Percentiles rank a stretch among this genome's conserved stretches.
These are phyloP conservation scores for Camellia granthamiana DNA, from an alignment of 148 eudicot genomes.

Conservation along the genomic window DNA sequence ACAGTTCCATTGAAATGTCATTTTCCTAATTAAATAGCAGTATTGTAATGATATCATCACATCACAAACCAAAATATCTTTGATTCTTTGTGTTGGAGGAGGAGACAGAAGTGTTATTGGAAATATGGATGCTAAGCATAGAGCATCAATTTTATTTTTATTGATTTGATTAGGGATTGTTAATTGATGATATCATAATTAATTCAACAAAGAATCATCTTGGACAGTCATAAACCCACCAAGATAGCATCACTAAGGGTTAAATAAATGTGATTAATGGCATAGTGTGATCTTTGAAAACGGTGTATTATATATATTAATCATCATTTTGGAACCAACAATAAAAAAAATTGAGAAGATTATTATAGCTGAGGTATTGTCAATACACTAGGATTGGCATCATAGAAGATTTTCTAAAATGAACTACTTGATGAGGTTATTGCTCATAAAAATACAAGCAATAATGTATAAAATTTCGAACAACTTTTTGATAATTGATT, in stretches of 20 bases:
- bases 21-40: no score
- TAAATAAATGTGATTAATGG: constrained; percentile 12
- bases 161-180: constrained; percentile 6
- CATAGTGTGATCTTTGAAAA: background rate
- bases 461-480: no score
- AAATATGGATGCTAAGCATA: background rate
- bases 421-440: background rate
- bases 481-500: no score
- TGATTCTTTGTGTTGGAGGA: background rate
- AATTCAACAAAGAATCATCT: background rate
- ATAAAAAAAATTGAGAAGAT: background rate
- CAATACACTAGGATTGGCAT: background rate
- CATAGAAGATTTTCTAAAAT: background rate
- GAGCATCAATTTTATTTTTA: background rate
- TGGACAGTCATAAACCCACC: constrained; percentile 8
- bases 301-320: background rate
- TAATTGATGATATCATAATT: background rate
- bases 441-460: background rate
- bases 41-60: background rate
- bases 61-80: background rate
- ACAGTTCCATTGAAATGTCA: no score
- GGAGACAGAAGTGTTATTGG: background rate
- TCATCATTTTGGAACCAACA: background rate
- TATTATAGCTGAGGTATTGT: background rate
- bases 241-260: constrained; percentile 8